Base-by-base conservation (phyloP, 192 early-diverging fungal genomes). In the Backusella parvicylindrica region DNA sequence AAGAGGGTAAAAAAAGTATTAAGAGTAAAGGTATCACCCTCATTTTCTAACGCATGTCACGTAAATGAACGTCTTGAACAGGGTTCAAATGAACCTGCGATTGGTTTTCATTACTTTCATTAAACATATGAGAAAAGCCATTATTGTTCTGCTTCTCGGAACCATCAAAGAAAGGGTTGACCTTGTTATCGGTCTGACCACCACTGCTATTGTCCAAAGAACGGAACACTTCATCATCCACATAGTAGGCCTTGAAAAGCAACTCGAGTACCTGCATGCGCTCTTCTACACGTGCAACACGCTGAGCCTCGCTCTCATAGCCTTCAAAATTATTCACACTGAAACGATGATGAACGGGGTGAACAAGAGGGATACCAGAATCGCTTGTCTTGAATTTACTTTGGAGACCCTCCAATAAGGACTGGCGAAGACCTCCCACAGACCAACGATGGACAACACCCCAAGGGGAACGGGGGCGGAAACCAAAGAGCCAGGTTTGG, bases 361-460 rank as follows among this genome's bases (percentile, higher is more conserved):
- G 76, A 0, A 77, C 70, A 15, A 77, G 33, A 3, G 76, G 76
- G 32, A 77, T 77, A 72, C 76, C 76, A 18, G 70, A 64, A 30
- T 77, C 76, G 12, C 70, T 72, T 15, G 60, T 73, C 70, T 77
- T 77, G 64, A 77, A 77, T 21, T 77, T 77, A 18, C 33, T 41
- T 32, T 77, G 70, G n/a, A 77, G 70, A n/a, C 76, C 76, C 6
- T 32, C 43, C 32, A 77, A 64, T 6, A 77, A 37, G 5, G 79
- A 81, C 9, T 71, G 75, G 35, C 73, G 76, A 56, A 76, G 76
- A 67, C 71, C 74, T 64, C 79, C 79, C 31, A 71, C 66, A 43
- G 79, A 81, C 79, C 79, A 81, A 50, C 79, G 75, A 38, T 81
- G 79, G 13, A 81, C 72, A 15, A 81, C 75, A 38, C 79, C 79